Evolutionary conservation across 148 eudicot genomes (phyloP), one percentile per base, ranked within the genome.

Genomic region (Spergularia marina): DNA sequence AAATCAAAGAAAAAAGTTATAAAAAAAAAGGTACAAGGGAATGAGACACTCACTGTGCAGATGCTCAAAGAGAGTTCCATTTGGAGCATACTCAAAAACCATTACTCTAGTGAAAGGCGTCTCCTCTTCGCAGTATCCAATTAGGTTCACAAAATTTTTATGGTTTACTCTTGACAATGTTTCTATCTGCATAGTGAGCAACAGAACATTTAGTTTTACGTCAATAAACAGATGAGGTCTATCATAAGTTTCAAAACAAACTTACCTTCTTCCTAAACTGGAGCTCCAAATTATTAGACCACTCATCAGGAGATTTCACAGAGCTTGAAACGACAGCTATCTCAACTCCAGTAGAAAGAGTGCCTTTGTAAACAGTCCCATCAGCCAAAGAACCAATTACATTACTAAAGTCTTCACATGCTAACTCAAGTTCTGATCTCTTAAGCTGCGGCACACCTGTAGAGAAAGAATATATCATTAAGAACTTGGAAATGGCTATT

Each of bases 41-140:
- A 44, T 54, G 7, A 57, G 61, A 70, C 56, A 80, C 97, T 85
- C 80, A 94, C 98, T 83, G 84, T 95, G 97, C 63, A 95, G 86
- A 84, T 95, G 97, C 87, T 95, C 98, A 53, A 89, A 95, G 18
- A 95, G 91, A 15, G 98, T 92, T 79, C 98, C 98, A 71, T 90
- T 95, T 64, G 98, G 96, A 67, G 97, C 96, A 79, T 95, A 95
- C 85, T 95, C 98, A 61, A 94, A 94, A 71, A 94, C 96, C 98
- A 92, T 86, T 93, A 94, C 92, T 82, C 98, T 89, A 11, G 94
- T 90, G 84, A 95, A 92, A 70, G 98, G 98, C 76, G 84, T 63
- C 65, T 88, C 88, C 77, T 95, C 98, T 83, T 86, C 96, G 67
- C 96, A 95, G 78, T 74, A 91, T 15, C 98, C 98, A 74, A 95